Evolutionary conservation across 495 filamentous ascomycete genomes (phyloP).

Genomic region (Trichocladium antarcticum): DNA sequence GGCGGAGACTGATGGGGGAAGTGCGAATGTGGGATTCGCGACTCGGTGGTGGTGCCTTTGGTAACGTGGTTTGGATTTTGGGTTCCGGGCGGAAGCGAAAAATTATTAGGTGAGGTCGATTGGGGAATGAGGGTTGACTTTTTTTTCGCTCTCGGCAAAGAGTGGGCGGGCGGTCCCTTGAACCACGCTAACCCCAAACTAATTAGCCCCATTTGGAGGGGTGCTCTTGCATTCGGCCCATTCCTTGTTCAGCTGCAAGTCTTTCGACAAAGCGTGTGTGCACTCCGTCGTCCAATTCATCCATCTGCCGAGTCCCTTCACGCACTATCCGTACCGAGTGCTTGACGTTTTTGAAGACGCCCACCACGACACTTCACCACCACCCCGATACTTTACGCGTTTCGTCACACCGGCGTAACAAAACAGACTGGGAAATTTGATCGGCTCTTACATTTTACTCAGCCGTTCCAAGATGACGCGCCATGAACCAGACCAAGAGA

Average conservation of each 20-base stretch:
- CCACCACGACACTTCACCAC: too few relatives aligned
- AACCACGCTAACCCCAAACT: not conserved
- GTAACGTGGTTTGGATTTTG: not conserved
- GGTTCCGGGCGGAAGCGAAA: slow-evolving; percentile 17
- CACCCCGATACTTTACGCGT: too few relatives aligned
- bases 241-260: too few relatives aligned
- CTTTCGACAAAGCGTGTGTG: too few relatives aligned
- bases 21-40: slow-evolving; percentile 5
- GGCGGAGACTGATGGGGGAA: slow-evolving; percentile 4
- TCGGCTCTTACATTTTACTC: too few relatives aligned
- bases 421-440: too few relatives aligned
- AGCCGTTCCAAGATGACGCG: slow-evolving; percentile 20
- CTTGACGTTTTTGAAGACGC: too few relatives aligned
- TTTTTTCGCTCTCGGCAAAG: slow-evolving; percentile 21
- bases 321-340: too few relatives aligned
- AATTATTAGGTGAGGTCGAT: slow-evolving; percentile 15
- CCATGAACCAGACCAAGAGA: not conserved
- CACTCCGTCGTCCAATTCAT: too few relatives aligned
- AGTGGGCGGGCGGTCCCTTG: slow-evolving; percentile 4
- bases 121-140: slow-evolving; percentile 24
- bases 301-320: too few relatives aligned
- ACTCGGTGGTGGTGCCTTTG: slow-evolving; percentile 1
- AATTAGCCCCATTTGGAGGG: slow-evolving; percentile 9
- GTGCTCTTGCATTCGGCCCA: too few relatives aligned
- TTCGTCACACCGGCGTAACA: too few relatives aligned